These are phyloP conservation scores for Podospora pseudocomata DNA, from an alignment of 495 filamentous ascomycete species.

Conservation along the genomic window DNA sequence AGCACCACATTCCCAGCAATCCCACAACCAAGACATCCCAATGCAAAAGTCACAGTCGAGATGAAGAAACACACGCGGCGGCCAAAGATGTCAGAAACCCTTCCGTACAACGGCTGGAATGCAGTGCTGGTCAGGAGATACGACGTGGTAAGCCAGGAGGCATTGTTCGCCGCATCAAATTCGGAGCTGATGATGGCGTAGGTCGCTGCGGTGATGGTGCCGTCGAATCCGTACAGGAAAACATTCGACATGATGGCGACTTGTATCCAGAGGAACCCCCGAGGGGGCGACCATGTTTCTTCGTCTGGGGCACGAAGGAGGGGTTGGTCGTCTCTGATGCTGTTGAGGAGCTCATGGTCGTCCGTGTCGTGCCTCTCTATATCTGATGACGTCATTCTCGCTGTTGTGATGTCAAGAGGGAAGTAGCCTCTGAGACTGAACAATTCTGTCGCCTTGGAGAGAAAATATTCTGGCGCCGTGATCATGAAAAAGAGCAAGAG, in stretches of 20 bases:
- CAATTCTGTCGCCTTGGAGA: background rate
- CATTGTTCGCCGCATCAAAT: slow-evolving; percentile 49
- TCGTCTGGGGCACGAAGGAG: slow-evolving; percentile 38
- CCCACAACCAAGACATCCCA: slow-evolving; percentile 49
- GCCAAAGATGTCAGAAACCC: slow-evolving; percentile 53
- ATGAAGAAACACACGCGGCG: slow-evolving; percentile 50
- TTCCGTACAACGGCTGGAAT: slow-evolving; percentile 50
- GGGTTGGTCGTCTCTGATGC: slow-evolving; percentile 22
- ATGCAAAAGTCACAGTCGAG: slow-evolving; percentile 42
- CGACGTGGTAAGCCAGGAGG: slow-evolving; percentile 71
- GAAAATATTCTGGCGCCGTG: background rate
- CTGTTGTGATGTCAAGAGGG: background rate
- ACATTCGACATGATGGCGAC: slow-evolving; percentile 62
- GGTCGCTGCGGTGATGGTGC: slow-evolving; percentile 63
- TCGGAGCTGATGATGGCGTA: slow-evolving; percentile 61
- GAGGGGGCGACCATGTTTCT: slow-evolving; percentile 35
- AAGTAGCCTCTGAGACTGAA: background rate
- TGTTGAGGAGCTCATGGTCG: background rate
- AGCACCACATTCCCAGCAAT: slow-evolving; percentile 38
- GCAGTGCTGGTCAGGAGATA: slow-evolving; percentile 70
- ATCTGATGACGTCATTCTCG: slow-evolving; percentile 11
- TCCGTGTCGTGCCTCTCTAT: background rate
- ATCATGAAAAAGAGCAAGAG: too few species aligned
- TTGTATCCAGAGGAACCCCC: slow-evolving; percentile 45
- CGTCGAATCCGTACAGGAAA: slow-evolving; percentile 62